phyloP scores from a whole-genome alignment of 2,329 filamentous ascomycete genomes.

The Botryosphaeria dothidea region DNA sequence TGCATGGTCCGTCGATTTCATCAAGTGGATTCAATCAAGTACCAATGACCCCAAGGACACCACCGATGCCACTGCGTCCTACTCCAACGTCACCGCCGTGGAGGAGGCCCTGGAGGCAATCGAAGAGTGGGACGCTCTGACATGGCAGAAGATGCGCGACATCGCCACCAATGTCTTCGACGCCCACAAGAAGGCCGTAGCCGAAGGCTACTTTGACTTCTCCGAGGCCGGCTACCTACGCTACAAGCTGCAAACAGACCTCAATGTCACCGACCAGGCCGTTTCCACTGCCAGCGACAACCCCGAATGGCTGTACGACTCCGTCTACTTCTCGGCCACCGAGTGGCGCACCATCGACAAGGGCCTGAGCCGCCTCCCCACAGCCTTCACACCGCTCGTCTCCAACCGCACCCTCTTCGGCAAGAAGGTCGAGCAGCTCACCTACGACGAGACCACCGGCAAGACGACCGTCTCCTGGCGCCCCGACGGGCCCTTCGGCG shows the following conservation, averaged over 20 bases:
- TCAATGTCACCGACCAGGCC: slow-evolving; percentile 58
- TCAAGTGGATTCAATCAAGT: slow-evolving; percentile 61
- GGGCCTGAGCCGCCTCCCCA: slow-evolving; percentile 60
- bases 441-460: slow-evolving; percentile 51
- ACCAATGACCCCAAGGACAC: slow-evolving; percentile 56
- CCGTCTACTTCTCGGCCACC: slow-evolving; percentile 60
- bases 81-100: slow-evolving; percentile 37
- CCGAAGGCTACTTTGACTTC: slow-evolving; percentile 61
- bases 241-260: slow-evolving; percentile 56
- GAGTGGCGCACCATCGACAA: slow-evolving; percentile 67
- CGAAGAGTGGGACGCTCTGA: slow-evolving; percentile 37
- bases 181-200: slow-evolving; percentile 56
- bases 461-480: slow-evolving; percentile 63
- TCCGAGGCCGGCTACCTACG: slow-evolving; percentile 65
- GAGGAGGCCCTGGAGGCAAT: slow-evolving; percentile 43
- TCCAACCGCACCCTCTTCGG: slow-evolving; percentile 58
- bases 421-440: slow-evolving; percentile 58
- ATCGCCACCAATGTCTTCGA: slow-evolving; percentile 50
- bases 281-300: slow-evolving; percentile 46
- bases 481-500: slow-evolving; percentile 44
- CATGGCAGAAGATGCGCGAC: slow-evolving; percentile 30
- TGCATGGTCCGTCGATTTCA: slow-evolving; percentile 58
- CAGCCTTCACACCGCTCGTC: slow-evolving; percentile 64
- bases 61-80: slow-evolving; percentile 27
- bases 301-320: slow-evolving; percentile 58